phyloP scores from a whole-genome alignment of 805 yeast species.

The Barnettozyma vustinii region DNA sequence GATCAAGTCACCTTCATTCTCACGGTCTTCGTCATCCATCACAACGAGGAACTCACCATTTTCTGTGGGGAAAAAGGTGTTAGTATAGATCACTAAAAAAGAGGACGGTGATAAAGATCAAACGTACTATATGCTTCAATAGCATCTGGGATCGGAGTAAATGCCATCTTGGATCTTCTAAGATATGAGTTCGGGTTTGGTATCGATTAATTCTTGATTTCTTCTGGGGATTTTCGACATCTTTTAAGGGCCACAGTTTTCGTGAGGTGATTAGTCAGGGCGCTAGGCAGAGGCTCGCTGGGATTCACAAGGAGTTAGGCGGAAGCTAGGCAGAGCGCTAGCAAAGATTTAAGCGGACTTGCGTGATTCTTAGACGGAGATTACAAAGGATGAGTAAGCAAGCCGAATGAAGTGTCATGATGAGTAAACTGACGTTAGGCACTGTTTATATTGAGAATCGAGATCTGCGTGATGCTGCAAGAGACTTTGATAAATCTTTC shows the following conservation, averaged over 20 bases:
- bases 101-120: background rate
- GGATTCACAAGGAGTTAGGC: background rate
- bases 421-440: background rate
- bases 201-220: background rate
- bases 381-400: background rate
- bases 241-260: constrained; percentile 6
- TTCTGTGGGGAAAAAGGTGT: constrained; percentile 10
- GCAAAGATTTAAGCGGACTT: background rate
- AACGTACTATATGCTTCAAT: constrained; percentile 56
- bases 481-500: too few species aligned
- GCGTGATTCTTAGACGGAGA: background rate
- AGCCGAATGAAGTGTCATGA: background rate
- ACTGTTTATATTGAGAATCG: too few species aligned
- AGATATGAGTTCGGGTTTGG: background rate
- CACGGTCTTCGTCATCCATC: constrained; percentile 96
- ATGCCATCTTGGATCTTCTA: constrained; percentile 19
- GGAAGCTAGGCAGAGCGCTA: background rate
- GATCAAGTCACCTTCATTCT: constrained; percentile 95
- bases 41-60: constrained; percentile 68
- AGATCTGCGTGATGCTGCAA: too few species aligned
- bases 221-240: background rate
- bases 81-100: constrained; percentile 3
- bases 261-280: constrained; percentile 1
- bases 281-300: background rate
- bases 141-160: constrained; percentile 63